Conservation (phyloP, 331 rosid genomes). For the Quercus tomentella region DNA sequence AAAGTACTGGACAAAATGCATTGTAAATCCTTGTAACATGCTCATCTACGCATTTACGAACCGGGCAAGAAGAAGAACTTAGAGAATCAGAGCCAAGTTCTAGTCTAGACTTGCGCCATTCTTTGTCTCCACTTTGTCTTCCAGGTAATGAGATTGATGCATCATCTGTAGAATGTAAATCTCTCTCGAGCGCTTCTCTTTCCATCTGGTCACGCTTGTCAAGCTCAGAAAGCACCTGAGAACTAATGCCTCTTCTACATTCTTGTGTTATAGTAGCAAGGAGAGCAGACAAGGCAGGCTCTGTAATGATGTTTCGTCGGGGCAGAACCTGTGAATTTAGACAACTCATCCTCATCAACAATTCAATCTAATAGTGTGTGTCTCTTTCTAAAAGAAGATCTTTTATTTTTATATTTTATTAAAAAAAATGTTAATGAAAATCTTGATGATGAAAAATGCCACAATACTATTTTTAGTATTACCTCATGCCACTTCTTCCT, state of each 20-base stretch:
- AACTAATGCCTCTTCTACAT: constrained; percentile 49
- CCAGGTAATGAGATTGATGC: constrained; percentile 75
- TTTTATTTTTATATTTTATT: not conserved
- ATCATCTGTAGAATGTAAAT: constrained; percentile 46
- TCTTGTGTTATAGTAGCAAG: constrained; percentile 53
- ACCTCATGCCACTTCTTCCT: constrained; percentile 95
- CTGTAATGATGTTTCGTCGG: constrained; percentile 51
- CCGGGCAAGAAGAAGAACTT: constrained; percentile 61
- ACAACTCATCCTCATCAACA: constrained; percentile 1
- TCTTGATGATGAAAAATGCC: not conserved
- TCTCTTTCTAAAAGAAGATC: not conserved
- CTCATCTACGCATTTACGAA: constrained; percentile 76
- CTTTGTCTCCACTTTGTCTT: constrained; percentile 86
- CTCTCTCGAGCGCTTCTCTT: constrained; percentile 52
- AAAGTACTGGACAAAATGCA: constrained; percentile 61
- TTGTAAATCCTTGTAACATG: constrained; percentile 70
- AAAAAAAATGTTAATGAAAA: not conserved
- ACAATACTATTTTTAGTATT: not conserved
- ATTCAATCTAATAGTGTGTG: constrained; percentile 11
- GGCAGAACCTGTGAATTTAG: constrained; percentile 61
- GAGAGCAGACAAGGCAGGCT: constrained; percentile 54
- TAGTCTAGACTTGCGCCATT: constrained; percentile 85
- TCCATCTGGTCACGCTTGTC: constrained; percentile 67
- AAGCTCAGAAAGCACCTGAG: constrained; percentile 54
- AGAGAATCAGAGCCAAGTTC: constrained; percentile 65